Evolutionary conservation across 805 yeast species (phyloP).

Genomic region (Kurtzmaniella fragi): DNA sequence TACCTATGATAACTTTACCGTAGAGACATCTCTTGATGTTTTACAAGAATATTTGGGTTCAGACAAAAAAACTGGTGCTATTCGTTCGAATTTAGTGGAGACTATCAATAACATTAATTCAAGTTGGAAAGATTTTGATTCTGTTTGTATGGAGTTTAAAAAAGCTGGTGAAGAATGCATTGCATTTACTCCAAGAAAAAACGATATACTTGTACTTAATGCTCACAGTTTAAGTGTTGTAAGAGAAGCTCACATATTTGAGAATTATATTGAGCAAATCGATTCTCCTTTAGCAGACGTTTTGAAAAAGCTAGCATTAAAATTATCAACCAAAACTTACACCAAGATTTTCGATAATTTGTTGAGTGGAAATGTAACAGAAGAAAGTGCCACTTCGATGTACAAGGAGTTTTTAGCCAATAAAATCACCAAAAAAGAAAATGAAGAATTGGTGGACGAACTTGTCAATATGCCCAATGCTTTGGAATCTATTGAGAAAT

Average conservation of each 20-base stretch:
- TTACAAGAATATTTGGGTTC: constrained; percentile 36
- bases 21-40: constrained; percentile 49
- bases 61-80: constrained; percentile 2
- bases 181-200: constrained; percentile 28
- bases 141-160: constrained; percentile 67
- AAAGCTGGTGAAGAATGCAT: constrained; percentile 59
- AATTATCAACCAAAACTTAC: constrained; percentile 26
- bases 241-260: constrained; percentile 29
- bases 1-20: constrained; percentile 41
- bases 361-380: constrained; percentile 8
- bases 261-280: constrained; percentile 8
- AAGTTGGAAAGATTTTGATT: constrained; percentile 66
- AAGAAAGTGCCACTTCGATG: constrained; percentile 15
- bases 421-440: constrained; percentile 23
- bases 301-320: constrained; percentile 15
- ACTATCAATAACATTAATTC: constrained; percentile 31
- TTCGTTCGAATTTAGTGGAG: constrained; percentile 3
- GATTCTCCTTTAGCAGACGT: constrained; percentile 15
- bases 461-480: constrained; percentile 23
- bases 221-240: constrained; percentile 29
- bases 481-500: constrained; percentile 15
- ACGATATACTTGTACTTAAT: constrained; percentile 13
- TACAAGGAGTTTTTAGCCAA: constrained; percentile 16
- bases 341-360: constrained; percentile 17
- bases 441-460: constrained; percentile 12